A percentile compares a stretch with the other conserved stretches of the same genome.
Conservation (phyloP, 306 rosid genomes). For the Phaseolus lunatus region DNA sequence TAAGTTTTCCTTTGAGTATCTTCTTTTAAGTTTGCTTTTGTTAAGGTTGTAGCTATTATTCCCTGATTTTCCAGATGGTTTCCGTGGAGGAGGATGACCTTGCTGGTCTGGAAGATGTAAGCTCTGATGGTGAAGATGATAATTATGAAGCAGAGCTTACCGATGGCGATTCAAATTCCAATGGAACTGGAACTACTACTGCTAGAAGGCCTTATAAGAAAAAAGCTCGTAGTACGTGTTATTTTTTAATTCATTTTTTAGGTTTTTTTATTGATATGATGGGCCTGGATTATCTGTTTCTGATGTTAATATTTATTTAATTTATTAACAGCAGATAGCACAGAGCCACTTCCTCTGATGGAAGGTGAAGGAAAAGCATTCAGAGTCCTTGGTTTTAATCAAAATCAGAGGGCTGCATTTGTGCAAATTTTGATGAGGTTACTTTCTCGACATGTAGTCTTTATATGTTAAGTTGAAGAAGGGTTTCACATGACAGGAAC, state of each 20-base stretch:
- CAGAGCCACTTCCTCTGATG: slow-evolving; percentile 92
- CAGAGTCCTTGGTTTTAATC: slow-evolving; percentile 97
- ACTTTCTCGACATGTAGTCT: slow-evolving; percentile 21
- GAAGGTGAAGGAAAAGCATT: slow-evolving; percentile 98
- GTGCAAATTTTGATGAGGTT: slow-evolving; percentile 98
- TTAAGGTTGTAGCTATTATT: slow-evolving; percentile 28
- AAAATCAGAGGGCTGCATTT: slow-evolving; percentile 92
- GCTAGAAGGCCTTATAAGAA: slow-evolving; percentile 68
- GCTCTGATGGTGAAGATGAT: slow-evolving; percentile 97
- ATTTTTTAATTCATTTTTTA: slow-evolving; percentile 9
- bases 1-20: neutral
- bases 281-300: slow-evolving; percentile 15
- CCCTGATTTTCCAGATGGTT: slow-evolving; percentile 69
- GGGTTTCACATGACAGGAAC: slow-evolving; percentile 38
- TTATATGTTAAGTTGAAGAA: slow-evolving; percentile 40
- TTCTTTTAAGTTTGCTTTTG: neutral
- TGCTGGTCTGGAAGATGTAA: slow-evolving; percentile 96
- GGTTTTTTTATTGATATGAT: slow-evolving; percentile 30
- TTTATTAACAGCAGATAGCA: slow-evolving; percentile 70
- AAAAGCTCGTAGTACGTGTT: slow-evolving; percentile 75
- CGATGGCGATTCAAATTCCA: slow-evolving; percentile 83
- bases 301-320: slow-evolving; percentile 38
- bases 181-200: slow-evolving; percentile 68
- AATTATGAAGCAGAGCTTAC: slow-evolving; percentile 92
- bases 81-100: slow-evolving; percentile 99